A percentile compares a stretch with the other conserved stretches of the same genome.
Conservation (phyloP, 768 basidiomycete species). For the Tricholoma terreum region DNA sequence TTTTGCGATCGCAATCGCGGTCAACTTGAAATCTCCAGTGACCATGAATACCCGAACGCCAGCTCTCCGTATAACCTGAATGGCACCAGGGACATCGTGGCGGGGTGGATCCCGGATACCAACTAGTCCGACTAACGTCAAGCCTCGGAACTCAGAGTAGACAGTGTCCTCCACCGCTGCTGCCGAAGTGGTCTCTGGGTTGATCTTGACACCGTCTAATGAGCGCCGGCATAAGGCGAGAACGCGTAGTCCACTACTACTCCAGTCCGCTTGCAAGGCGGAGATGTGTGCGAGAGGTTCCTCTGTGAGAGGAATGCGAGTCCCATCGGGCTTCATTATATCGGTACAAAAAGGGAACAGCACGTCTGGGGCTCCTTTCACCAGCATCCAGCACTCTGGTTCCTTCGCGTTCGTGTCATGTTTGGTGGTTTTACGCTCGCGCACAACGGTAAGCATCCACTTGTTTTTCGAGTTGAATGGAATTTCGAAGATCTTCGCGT, state of each 20-base stretch:
- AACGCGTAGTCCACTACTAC: conserved; percentile 56
- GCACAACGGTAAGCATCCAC: background rate
- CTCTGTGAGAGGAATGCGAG: conserved; percentile 29
- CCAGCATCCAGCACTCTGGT: conserved; percentile 3
- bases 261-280: conserved; percentile 45
- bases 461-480: conserved; percentile 1
- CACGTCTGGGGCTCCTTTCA: conserved; percentile 47
- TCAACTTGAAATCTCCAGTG: conserved; percentile 57
- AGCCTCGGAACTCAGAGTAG: conserved; percentile 36
- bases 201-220: conserved; percentile 31
- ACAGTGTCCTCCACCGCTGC: conserved; percentile 19
- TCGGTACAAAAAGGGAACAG: conserved; percentile 39
- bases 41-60: conserved; percentile 66
- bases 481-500: background rate
- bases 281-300: conserved; percentile 26
- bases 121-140: conserved; percentile 53
- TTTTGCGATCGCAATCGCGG: conserved; percentile 59
- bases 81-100: conserved; percentile 50
- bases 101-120: conserved; percentile 60
- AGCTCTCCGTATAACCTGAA: conserved; percentile 47
- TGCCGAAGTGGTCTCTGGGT: conserved; percentile 41
- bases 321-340: conserved; percentile 36
- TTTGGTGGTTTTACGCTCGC: background rate
- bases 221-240: conserved; percentile 49
- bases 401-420: background rate